A percentile compares a stretch with the other conserved stretches of the same genome.
Evolutionary conservation across 2,329 filamentous ascomycete genomes (phyloP).

Genomic region (Calonectria pseudoturangicola): DNA sequence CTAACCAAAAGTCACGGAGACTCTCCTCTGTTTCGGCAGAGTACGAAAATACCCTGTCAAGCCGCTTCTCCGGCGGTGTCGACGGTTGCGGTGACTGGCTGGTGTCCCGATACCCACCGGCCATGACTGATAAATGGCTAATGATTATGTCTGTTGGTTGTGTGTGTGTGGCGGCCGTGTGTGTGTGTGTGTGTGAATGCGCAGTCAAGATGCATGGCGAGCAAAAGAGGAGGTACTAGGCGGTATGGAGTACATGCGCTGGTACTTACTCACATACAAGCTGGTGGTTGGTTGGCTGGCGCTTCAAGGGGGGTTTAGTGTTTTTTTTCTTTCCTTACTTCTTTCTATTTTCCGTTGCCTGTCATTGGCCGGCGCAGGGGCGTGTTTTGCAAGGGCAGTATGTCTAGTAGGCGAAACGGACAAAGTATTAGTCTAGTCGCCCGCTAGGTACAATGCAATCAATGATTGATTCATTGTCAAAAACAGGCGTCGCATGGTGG

Average conservation of each 20-base stretch:
- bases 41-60: slow-evolving; percentile 26
- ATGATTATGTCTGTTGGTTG: slow-evolving; percentile 29
- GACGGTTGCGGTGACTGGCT: slow-evolving; percentile 26
- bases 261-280: slow-evolving; percentile 24
- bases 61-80: slow-evolving; percentile 29
- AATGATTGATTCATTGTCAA: slow-evolving; percentile 24
- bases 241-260: slow-evolving; percentile 26
- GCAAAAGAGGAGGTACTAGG: slow-evolving; percentile 18
- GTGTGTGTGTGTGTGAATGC: slow-evolving; percentile 11
- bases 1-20: slow-evolving; percentile 14
- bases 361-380: slow-evolving; percentile 29
- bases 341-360: slow-evolving; percentile 17
- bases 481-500: slow-evolving; percentile 21
- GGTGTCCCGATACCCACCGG: slow-evolving; percentile 10
- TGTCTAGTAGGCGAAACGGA: neutral
- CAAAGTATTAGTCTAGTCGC: slow-evolving; percentile 22
- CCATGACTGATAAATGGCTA: slow-evolving; percentile 3
- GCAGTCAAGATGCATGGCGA: slow-evolving; percentile 20
- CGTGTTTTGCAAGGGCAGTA: slow-evolving; percentile 28
- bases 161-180: slow-evolving; percentile 13
- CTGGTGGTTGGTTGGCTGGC: slow-evolving; percentile 29
- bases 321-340: slow-evolving; percentile 28
- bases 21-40: slow-evolving; percentile 16
- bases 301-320: slow-evolving; percentile 34
- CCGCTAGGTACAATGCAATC: slow-evolving; percentile 20